Conservation (phyloP, 2,329 filamentous ascomycete genomes). For the Trichoderma arundinaceum region DNA sequence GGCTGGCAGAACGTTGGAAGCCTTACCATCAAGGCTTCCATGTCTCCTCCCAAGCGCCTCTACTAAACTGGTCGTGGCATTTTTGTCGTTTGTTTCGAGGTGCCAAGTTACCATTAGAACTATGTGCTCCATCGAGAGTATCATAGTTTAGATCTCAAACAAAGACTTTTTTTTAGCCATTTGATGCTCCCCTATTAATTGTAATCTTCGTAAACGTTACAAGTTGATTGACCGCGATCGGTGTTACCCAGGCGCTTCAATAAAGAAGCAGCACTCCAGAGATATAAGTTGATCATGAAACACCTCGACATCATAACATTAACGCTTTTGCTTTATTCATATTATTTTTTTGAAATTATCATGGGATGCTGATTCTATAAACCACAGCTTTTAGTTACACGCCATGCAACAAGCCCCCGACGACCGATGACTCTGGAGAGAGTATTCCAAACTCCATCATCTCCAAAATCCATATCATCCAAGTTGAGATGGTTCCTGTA, state of each 20-base stretch:
- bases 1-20: slow-evolving; percentile 99
- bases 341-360: slow-evolving; percentile 2
- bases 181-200: not conserved
- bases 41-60: slow-evolving; percentile 97
- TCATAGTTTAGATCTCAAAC: slow-evolving; percentile 31
- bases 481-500: slow-evolving; percentile 73
- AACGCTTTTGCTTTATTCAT: slow-evolving; percentile 8
- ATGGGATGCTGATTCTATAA: not conserved
- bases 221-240: not conserved
- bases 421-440: slow-evolving; percentile 69
- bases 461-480: slow-evolving; percentile 79
- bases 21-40: slow-evolving; percentile 99
- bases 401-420: slow-evolving; percentile 66
- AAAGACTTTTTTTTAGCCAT: slow-evolving; percentile 22
- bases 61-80: slow-evolving; percentile 68
- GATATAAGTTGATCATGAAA: too few species aligned
- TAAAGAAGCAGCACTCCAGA: not conserved
- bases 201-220: not conserved
- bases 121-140: slow-evolving; percentile 15
- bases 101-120: not conserved
- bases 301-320: not conserved
- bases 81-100: slow-evolving; percentile 33
- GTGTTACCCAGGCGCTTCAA: not conserved
- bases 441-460: slow-evolving; percentile 77
- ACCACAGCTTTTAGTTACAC: slow-evolving; percentile 66